Conservation (phyloP, 2,329 filamentous ascomycete species). For the Alternaria alternata region DNA sequence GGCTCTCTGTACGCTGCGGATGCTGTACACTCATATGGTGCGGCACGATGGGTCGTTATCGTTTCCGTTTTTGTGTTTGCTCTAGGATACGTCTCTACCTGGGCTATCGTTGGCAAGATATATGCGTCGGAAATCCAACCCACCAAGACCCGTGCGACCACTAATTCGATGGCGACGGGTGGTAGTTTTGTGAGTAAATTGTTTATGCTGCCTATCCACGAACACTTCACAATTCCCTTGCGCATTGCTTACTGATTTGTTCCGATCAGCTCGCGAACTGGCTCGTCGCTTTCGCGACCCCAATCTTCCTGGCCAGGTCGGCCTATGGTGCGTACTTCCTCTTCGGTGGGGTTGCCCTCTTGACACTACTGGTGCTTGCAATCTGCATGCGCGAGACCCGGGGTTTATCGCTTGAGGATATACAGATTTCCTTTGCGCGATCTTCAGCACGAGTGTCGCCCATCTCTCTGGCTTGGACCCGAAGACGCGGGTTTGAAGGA, state of each 20-base stretch:
- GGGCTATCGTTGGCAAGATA: not conserved
- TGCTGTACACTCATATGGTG: not conserved
- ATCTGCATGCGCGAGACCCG: not conserved
- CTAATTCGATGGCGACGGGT: not conserved
- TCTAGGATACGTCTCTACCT: not conserved
- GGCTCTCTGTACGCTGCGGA: not conserved
- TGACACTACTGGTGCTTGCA: not conserved
- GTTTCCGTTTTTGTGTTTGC: not conserved
- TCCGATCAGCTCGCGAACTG: not conserved
- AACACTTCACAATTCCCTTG: too few species aligned
- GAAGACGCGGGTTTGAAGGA: not conserved
- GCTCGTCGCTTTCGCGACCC: not conserved
- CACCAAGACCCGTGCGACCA: not conserved
- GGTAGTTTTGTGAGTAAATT: not conserved
- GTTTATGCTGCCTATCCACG: rapidly evolving
- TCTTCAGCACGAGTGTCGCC: not conserved
- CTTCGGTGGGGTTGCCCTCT: not conserved
- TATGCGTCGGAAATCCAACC: not conserved
- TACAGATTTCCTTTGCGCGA: not conserved
- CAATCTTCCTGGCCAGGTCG: not conserved
- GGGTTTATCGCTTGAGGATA: not conserved
- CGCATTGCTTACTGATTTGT: not conserved
- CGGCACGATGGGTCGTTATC: not conserved
- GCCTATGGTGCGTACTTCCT: not conserved
- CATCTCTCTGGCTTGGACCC: not conserved